Base-by-base conservation (phyloP, 257 asterid species). In the Echium plantagineum region DNA sequence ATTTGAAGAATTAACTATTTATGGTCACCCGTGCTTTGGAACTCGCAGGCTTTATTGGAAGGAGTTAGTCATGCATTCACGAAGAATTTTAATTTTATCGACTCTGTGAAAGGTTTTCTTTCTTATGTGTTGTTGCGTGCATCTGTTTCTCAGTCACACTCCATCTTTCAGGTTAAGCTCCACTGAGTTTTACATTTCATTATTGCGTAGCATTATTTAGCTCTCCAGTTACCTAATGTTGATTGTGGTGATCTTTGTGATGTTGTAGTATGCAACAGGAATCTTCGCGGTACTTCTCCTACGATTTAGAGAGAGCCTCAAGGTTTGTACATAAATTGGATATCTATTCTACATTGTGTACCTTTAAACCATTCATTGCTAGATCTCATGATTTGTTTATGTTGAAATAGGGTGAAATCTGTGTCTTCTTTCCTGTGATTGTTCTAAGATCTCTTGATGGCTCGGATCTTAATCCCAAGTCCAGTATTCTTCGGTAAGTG, bases 391-490 rank as follows among this genome's bases (percentile, higher is more conserved):
- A 72, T 69, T 65, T 67, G 72, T 68, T 47, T 60, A 52, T 52
- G 58, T 55, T 53, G 57, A 31, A 62, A 69, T 89, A 93, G 99
- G 94, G 89, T 71, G 99, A 93, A 83, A 81, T 93, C 65, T 95
- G 97, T 67, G 85, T 93, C 55, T 93, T 93, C 87, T 86, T 89
- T 80, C 99, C 99, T 47, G 83, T 93, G 74, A 84, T 84, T 77
- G 76, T 89, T 68, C 75, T 93, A 53, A 83, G 94, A 65, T 71
- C 91, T 54, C 77, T 93, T 84, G 99, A 93, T 73, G 88, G 96
- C 49, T 81, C 89, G 58, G 95, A 93, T 73, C 86, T 86, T 69
- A 84, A 75, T 84, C 89, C 83, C 60, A 93, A 84, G 72, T 60
- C 64, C 56, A 83, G 75, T 65, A 97, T 81, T 81, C 97, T 90